Conservation (phyloP, 345 rosid species). For the Pistacia vera region DNA sequence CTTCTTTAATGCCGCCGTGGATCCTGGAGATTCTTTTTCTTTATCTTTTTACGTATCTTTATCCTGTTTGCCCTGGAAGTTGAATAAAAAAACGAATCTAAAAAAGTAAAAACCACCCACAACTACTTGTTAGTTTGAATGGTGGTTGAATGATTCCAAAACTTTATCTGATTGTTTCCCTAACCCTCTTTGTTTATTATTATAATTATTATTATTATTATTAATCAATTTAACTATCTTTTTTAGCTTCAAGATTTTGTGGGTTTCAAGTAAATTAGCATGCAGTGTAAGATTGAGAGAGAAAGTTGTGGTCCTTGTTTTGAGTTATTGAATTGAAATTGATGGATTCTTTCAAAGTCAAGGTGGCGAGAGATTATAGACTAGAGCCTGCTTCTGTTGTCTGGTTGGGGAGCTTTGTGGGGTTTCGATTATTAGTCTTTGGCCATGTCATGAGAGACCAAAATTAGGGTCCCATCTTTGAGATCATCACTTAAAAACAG, state of each 20-base stretch:
- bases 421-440: neutral
- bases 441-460: slow-evolving; percentile 3
- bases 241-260: neutral
- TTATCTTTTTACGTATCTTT: neutral
- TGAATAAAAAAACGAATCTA: neutral
- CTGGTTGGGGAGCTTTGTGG: slow-evolving; percentile 10
- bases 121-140: slow-evolving; percentile 19
- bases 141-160: slow-evolving; percentile 22
- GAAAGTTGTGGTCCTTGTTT: neutral
- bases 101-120: neutral
- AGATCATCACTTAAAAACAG: slow-evolving; percentile 19
- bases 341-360: slow-evolving; percentile 16
- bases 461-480: slow-evolving; percentile 13
- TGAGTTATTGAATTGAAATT: neutral
- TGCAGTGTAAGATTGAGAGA: neutral
- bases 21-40: slow-evolving; percentile 9
- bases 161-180: neutral
- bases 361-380: slow-evolving; percentile 4
- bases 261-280: slow-evolving; percentile 13
- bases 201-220: neutral
- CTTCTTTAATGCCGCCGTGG: slow-evolving; percentile 8
- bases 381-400: slow-evolving; percentile 11
- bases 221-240: neutral
- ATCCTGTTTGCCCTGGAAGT: neutral
- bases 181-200: neutral